Evolutionary conservation across 768 basidiomycete genomes (phyloP).

Genomic region (Tylopilus balloui): DNA sequence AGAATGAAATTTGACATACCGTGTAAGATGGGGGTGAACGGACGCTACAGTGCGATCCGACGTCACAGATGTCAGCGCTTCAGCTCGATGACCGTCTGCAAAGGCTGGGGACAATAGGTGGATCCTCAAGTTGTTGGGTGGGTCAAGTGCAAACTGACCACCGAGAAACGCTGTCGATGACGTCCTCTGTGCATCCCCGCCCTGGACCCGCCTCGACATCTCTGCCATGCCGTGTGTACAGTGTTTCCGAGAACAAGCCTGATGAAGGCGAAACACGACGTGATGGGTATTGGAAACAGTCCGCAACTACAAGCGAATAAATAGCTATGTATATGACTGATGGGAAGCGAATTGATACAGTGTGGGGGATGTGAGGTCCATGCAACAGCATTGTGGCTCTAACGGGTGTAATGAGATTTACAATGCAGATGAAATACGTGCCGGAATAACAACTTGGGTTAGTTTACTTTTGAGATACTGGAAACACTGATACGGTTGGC

Average conservation of each 20-base stretch:
- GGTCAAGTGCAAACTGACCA: too few relatives aligned
- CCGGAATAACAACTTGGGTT: conserved; percentile 16
- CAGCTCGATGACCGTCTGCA: not conserved
- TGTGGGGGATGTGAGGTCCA: conserved; percentile 29
- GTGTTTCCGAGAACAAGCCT: conserved; percentile 10
- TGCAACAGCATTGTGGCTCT: conserved; percentile 31
- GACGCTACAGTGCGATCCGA: conserved; percentile 15
- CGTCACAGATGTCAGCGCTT: conserved; percentile 7
- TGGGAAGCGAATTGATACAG: conserved; percentile 29
- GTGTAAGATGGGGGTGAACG: too few relatives aligned
- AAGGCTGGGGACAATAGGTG: not conserved
- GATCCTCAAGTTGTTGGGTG: conserved; percentile 16
- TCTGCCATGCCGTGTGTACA: too few relatives aligned
- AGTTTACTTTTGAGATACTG: conserved; percentile 44
- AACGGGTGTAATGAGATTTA: conserved; percentile 28
- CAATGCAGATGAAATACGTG: conserved; percentile 20
- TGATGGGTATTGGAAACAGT: conserved; percentile 23
- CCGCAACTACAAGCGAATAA: conserved; percentile 30
- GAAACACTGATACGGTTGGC: conserved; percentile 36
- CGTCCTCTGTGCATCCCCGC: too few relatives aligned
- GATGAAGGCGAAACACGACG: conserved; percentile 21
- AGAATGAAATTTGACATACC: conserved; percentile 11
- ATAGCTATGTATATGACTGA: conserved; percentile 25
- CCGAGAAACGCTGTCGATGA: too few relatives aligned
- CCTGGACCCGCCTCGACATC: too few relatives aligned